Base-by-base conservation (phyloP, 2,329 filamentous ascomycete genomes). In the Diplodia intermedia region DNA sequence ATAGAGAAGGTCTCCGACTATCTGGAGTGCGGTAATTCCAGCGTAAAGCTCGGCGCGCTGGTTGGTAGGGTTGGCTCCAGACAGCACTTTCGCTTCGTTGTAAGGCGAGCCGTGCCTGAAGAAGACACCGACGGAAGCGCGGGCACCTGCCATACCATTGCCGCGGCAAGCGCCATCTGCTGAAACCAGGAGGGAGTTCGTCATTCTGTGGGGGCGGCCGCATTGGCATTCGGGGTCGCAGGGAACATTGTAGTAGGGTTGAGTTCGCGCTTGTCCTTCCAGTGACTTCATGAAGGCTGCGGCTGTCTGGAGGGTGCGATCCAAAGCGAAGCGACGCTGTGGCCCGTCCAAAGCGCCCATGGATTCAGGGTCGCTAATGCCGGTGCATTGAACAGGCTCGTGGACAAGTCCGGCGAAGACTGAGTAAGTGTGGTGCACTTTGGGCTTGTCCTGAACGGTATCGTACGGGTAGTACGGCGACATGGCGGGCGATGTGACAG, bases 11-110 rank as follows among this genome's bases (percentile, higher is more conserved):
- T 15, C 15, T 15, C 26, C 50, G 14, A 29, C 40, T 7, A 11
- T 26, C 31, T 43, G 15, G 5, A 61, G 23, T 1, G 20, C 57
- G 8, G 6, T 61, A 26, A 61, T 61, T 7, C 57, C 38, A 26
- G 38, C 29, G 20, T 12, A n/a, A 18, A 61, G 57, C n/a, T 61
- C 40, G 29, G 57, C 38, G 40, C 57, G 57, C 57, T 61, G 57
- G 23, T 18, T 61, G 11, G 57, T 61, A 12, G 23, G 23, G 15
- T 29, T 26, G 49, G 4, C 20, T 8, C 4, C 23, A 12, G 49
- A 14, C 26, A 52, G 23, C 1, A 38, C 33, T n/a, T 49, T 12
- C 1, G 57, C 23, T 33, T 43, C 14, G 11, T 62, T 62, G 23
- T 29, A 62, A 8, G 57, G 36, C 20, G 57, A 62, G 4, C 3